phyloP scores from a whole-genome alignment of 805 yeast species.

The Pichia exigua region DNA sequence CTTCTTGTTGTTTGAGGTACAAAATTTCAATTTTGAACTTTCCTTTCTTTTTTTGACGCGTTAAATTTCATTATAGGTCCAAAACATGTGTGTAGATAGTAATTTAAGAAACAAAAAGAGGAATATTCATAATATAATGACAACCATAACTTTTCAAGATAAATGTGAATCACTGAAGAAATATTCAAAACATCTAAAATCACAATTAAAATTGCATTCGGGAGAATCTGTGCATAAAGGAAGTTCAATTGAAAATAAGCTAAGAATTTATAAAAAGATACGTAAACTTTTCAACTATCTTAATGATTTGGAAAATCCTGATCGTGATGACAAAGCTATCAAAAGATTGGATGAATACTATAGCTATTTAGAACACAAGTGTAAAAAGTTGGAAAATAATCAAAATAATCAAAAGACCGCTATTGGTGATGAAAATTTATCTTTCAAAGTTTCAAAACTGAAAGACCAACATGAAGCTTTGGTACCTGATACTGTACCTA shows the following conservation, averaged over 20 bases:
- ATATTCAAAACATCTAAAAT: conserved; percentile 4
- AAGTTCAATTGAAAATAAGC: conserved; percentile 2
- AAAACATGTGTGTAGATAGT: too few relatives aligned
- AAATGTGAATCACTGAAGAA: not conserved
- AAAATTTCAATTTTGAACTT: too few relatives aligned
- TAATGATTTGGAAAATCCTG: not conserved
- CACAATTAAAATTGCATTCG: conserved; percentile 4
- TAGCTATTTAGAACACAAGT: not conserved
- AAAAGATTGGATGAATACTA: conserved; percentile 1
- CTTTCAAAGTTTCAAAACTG: not conserved
- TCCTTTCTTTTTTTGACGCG: too few relatives aligned
- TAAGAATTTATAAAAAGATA: conserved; percentile 7
- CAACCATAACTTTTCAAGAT: not conserved
- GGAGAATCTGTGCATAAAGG: conserved; percentile 7
- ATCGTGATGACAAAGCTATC: not conserved
- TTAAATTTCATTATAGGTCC: too few relatives aligned
- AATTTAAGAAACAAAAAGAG: too few relatives aligned
- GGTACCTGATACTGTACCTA: not conserved
- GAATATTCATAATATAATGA: not conserved
- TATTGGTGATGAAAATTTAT: not conserved
- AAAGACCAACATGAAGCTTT: not conserved
- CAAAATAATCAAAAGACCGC: not conserved
- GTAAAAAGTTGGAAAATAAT: not conserved
- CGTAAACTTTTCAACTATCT: conserved; percentile 2
- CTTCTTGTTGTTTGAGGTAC: too few relatives aligned